phyloP scores from a whole-genome alignment of 768 basidiomycete genomes.

The Leucosporidium scottii region DNA sequence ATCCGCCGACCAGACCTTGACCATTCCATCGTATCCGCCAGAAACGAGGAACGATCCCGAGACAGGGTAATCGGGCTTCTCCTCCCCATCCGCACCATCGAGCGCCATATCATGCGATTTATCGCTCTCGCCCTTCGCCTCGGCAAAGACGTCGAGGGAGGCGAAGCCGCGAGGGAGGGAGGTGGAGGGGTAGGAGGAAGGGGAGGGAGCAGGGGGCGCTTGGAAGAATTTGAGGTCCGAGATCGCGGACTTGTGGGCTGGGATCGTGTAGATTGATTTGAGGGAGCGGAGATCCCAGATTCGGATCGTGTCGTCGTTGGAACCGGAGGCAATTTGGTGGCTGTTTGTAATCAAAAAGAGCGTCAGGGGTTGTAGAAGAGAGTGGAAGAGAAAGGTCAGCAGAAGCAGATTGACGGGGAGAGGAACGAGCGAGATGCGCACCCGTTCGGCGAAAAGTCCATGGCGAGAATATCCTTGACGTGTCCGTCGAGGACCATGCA shows the following conservation, averaged over 20 bases:
- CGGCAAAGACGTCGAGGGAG: conserved; percentile 13
- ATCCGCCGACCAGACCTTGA: conserved; percentile 95
- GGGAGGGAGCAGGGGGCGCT: conserved; percentile 27
- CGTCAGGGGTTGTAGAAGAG: neutral
- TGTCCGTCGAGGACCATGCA: conserved; percentile 98
- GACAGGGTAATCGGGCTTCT: conserved; percentile 63
- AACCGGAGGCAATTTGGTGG: conserved; percentile 94
- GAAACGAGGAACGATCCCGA: conserved; percentile 89
- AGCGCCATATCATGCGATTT: neutral
- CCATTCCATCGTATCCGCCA: conserved; percentile 86
- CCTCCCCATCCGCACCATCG: conserved; percentile 29
- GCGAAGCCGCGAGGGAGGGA: conserved; percentile 24
- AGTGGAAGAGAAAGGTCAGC: neutral
- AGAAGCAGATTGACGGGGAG: no score
- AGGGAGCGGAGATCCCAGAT: conserved; percentile 97
- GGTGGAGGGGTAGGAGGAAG: neutral
- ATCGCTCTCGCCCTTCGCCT: conserved; percentile 16
- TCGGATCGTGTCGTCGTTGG: conserved; percentile 93
- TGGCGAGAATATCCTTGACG: conserved; percentile 80
- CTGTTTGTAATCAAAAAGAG: no score
- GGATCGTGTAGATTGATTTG: conserved; percentile 89
- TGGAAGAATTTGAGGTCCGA: conserved; percentile 94
- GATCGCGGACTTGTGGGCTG: conserved; percentile 89
- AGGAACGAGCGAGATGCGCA: conserved; percentile 41
- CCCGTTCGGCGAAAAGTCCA: conserved; percentile 95